Conservation (phyloP, 2,329 filamentous ascomycete species). For the Ophiostoma ulmi region DNA sequence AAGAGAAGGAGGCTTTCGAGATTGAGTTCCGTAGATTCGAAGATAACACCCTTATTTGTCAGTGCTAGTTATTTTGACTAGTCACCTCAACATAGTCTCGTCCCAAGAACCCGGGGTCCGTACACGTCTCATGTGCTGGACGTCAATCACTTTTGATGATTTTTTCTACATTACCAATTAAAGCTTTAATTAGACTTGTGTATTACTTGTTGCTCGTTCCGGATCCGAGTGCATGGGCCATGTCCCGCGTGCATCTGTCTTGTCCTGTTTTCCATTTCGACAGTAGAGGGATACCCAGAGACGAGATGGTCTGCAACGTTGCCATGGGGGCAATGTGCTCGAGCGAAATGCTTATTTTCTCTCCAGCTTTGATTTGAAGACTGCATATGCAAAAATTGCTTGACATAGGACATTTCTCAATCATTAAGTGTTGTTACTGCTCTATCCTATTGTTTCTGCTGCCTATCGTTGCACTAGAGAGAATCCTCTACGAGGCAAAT, state of each 20-base stretch:
- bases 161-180: background rate
- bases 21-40: background rate
- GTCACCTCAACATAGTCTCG: background rate
- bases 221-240: background rate
- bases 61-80: background rate
- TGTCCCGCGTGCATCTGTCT: background rate
- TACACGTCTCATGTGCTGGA: constrained; percentile 6
- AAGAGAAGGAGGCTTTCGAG: background rate
- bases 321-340: too few species aligned
- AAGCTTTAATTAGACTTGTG: background rate
- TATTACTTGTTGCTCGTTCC: background rate
- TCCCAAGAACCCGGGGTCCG: background rate
- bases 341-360: background rate
- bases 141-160: background rate
- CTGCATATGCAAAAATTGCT: too few species aligned
- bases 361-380: background rate
- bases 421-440: background rate
- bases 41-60: background rate
- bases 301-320: background rate
- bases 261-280: background rate
- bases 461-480: background rate
- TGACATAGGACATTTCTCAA: too few species aligned
- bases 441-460: background rate
- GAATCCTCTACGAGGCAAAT: too few species aligned
- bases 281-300: background rate